A percentile compares a stretch with the other conserved stretches of the same genome.
These are phyloP conservation scores for Amanita pseudoporphyria DNA, from an alignment of 768 basidiomycete genomes.

Conservation along the genomic window DNA sequence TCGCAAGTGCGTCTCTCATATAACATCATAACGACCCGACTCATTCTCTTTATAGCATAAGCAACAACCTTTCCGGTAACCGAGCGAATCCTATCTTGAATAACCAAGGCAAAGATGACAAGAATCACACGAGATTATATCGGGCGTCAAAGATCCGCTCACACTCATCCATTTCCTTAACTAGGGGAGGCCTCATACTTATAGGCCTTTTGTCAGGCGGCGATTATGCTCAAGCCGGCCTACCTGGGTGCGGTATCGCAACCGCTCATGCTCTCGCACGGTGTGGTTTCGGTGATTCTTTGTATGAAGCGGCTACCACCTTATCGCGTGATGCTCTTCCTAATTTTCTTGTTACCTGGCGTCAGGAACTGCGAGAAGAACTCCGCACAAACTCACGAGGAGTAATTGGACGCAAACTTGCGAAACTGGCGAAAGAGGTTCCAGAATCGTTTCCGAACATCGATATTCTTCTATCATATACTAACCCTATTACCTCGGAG, in stretches of 20 bases:
- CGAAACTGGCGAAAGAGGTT: too few relatives aligned
- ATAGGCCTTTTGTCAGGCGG: conserved; percentile 85
- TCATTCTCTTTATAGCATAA: conserved; percentile 34
- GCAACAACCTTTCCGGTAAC: conserved; percentile 67
- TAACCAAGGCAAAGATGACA: conserved; percentile 60
- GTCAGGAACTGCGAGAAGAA: too few relatives aligned
- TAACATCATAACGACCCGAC: conserved; percentile 10
- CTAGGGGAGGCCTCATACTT: conserved; percentile 70
- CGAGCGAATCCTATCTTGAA: conserved; percentile 52
- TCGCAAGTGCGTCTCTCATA: conserved; percentile 53
- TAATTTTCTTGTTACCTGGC: too few relatives aligned
- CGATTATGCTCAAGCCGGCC: conserved; percentile 73
- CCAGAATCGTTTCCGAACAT: too few relatives aligned
- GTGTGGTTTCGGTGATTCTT: conserved; percentile 69
- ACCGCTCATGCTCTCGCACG: conserved; percentile 73
- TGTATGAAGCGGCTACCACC: conserved; percentile 49
- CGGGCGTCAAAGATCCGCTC: conserved; percentile 28
- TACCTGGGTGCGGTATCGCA: conserved; percentile 55
- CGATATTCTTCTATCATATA: too few relatives aligned
- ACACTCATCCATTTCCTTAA: conserved; percentile 34
- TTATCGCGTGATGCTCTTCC: conserved; percentile 34
- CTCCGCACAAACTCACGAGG: too few relatives aligned
- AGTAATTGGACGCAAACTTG: too few relatives aligned
- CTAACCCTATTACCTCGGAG: too few relatives aligned
- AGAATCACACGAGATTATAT: conserved; percentile 53